Evolutionary conservation across 352 stramenopile genomes (phyloP), one percentile per base, ranked within the genome.

Genomic region (Phytophthora ramorum): DNA sequence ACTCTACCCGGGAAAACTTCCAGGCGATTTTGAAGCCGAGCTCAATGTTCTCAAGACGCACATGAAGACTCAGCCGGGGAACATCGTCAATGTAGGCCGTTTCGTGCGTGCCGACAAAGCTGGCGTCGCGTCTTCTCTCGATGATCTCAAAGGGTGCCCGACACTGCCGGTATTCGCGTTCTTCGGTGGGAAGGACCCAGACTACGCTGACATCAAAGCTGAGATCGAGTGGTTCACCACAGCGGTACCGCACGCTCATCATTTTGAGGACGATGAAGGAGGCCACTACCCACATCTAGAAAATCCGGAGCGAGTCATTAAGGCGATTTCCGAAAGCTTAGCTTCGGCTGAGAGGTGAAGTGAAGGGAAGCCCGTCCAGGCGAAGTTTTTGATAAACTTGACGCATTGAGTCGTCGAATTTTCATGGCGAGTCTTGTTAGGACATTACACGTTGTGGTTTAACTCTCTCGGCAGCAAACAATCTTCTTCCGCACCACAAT

Each of bases 241-340:
- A 16, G 46, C 50, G n/a, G 47, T 79, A 2, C 67, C 74, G 7
- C 59, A 66, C 49, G 49, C 65, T 17, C 48, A 47, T 13, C 57
- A 24, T 30, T 62, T 65, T 9, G 44, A 75, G 32, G 50, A 73
- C 28, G 50, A 38, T 12, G 47, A 79, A 4, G 71, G 74, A 9
- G 71, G 74, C 5, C 67, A 79, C 43, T 82, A 79, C 51, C 74
- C 74, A 26, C 71, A 82, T 34, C 16, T 79, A 6, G 74, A 82
- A 14, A 43, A 62, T 20, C 55, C 71, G 0, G 58, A 78, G 28
- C 55, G 48, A 7, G 45, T 82, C 30, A 24, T 72, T 13, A 53
- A 58, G 16, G 62, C 58, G 20, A 60, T 79, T 13, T 32, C 30
- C 13, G 51, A 51, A 40, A 47, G 41, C 10, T 19, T 75, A 28